These are phyloP conservation scores for Zoysia matrella DNA, from an alignment of 202 grass and related monocot genomes.

Conservation along the genomic window DNA sequence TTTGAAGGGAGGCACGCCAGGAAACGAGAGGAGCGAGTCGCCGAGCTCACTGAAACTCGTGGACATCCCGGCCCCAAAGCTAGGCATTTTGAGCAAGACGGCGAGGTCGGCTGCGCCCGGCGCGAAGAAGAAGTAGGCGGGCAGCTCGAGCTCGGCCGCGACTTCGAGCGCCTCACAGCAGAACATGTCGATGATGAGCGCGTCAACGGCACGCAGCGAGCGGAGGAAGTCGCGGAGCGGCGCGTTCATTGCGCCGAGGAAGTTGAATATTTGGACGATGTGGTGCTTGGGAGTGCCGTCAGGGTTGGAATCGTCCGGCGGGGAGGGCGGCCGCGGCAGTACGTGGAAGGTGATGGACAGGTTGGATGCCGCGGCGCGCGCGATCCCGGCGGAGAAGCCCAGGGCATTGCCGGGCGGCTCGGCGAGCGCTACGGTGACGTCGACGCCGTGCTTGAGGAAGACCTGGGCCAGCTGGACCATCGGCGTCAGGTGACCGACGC, in stretches of 20 bases:
- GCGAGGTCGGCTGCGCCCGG: constrained; percentile 40
- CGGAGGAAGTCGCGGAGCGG: constrained; percentile 50
- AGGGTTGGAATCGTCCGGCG: background rate
- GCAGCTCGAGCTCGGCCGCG: constrained; percentile 51
- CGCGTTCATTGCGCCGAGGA: constrained; percentile 29
- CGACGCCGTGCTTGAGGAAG: constrained; percentile 44
- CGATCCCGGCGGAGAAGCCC: background rate
- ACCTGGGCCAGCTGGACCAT: constrained; percentile 58
- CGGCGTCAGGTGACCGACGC: constrained; percentile 43
- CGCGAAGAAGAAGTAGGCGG: constrained; percentile 53
- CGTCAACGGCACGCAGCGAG: constrained; percentile 41
- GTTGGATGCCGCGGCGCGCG: constrained; percentile 27
- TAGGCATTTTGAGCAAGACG: constrained; percentile 47
- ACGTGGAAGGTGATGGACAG: constrained; percentile 57
- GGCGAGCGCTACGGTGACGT: constrained; percentile 41
- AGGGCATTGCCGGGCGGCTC: background rate
- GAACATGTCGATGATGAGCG: constrained; percentile 70
- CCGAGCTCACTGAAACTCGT: background rate
- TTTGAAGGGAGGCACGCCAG: constrained; percentile 47
- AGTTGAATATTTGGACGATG: background rate
- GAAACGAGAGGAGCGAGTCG: constrained; percentile 29
- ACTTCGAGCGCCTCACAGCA: constrained; percentile 56
- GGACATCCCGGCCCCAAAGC: background rate
- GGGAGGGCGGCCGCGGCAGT: constrained; percentile 18
- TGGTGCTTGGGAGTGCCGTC: background rate